phyloP scores from a whole-genome alignment of 2,329 filamentous ascomycete genomes.

The Neurospora sp. region DNA sequence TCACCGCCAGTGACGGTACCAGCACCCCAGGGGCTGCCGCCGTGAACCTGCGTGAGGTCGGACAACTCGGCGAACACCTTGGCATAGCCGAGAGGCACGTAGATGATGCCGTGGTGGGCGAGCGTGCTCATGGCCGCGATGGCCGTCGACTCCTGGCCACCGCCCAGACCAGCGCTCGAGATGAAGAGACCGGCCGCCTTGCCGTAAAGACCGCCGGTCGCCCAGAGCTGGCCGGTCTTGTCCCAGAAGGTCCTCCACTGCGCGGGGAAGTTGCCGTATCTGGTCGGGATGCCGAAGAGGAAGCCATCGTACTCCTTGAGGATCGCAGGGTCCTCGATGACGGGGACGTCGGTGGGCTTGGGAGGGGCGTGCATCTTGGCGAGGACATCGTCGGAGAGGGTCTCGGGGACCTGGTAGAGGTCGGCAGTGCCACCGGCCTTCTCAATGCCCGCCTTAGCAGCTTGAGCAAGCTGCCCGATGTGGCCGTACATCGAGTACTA shows the following conservation, averaged over 20 bases:
- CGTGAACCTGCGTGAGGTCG: slow-evolving; percentile 70
- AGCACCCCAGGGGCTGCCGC: slow-evolving; percentile 85
- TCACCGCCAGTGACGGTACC: slow-evolving; percentile 76
- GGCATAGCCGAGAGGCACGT: slow-evolving; percentile 90
- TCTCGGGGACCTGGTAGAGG: slow-evolving; percentile 83
- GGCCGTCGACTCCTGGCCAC: slow-evolving; percentile 86
- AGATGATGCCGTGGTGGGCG: slow-evolving; percentile 89
- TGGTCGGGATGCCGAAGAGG: slow-evolving; percentile 88
- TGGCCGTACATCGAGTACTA: slow-evolving; percentile 95
- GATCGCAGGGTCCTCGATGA: slow-evolving; percentile 44
- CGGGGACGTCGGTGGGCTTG: slow-evolving; percentile 57
- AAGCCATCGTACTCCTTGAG: slow-evolving; percentile 77
- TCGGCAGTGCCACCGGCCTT: slow-evolving; percentile 74
- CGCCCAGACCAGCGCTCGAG: slow-evolving; percentile 72
- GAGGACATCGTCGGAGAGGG: slow-evolving; percentile 73
- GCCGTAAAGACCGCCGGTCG: slow-evolving; percentile 63
- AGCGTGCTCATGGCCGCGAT: slow-evolving; percentile 76
- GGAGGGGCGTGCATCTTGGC: slow-evolving; percentile 81
- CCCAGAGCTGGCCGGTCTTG: slow-evolving; percentile 78
- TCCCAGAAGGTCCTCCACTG: slow-evolving; percentile 97
- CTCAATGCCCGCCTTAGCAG: slow-evolving; percentile 84
- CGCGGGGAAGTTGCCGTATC: slow-evolving; percentile 93
- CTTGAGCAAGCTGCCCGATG: slow-evolving; percentile 72
- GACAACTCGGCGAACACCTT: slow-evolving; percentile 60
- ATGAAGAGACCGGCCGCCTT: slow-evolving; percentile 91